A percentile compares a stretch with the other conserved stretches of the same genome.
These are phyloP conservation scores for Bassia scoparia DNA, from an alignment of 148 eudicot genomes.

Conservation along the genomic window DNA sequence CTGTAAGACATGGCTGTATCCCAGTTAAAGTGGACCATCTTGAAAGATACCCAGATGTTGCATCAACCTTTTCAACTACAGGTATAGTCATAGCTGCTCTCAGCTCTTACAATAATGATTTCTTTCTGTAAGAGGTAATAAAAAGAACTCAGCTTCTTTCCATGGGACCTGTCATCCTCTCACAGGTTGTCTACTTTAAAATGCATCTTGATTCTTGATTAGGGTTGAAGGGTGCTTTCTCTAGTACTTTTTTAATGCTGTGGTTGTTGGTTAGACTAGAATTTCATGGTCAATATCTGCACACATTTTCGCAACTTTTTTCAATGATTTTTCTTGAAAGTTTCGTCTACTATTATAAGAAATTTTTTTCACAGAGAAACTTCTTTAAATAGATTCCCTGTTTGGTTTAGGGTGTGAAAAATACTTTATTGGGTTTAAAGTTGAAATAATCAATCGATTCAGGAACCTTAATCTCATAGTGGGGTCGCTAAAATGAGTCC, in stretches of 20 bases:
- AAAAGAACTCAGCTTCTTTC: neutral
- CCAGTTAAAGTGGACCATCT: conserved; percentile 66
- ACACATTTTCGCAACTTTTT: too few species aligned
- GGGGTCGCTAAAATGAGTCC: too few species aligned
- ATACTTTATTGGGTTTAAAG: neutral
- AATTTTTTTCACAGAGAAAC: neutral
- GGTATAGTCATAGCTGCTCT: conserved; percentile 91
- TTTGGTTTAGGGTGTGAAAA: neutral
- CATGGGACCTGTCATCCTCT: neutral
- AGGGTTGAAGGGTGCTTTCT: neutral
- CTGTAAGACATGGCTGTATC: conserved; percentile 89
- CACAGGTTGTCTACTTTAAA: too few species aligned
- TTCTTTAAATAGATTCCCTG: too few species aligned
- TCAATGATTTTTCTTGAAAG: neutral
- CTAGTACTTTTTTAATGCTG: neutral
- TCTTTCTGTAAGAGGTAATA: conserved; percentile 12
- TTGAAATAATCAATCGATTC: too few species aligned
- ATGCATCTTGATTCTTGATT: neutral
- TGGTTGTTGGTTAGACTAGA: neutral
- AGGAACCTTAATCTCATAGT: too few species aligned
- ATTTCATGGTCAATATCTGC: neutral
- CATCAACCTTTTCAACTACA: conserved; percentile 77
- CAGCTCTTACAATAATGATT: conserved; percentile 65
- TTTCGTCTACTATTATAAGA: neutral
- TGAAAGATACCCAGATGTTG: conserved; percentile 92